Evolutionary conservation across 108 stramenopile species (phyloP).

Genomic region (Schizochytrium sp.): DNA sequence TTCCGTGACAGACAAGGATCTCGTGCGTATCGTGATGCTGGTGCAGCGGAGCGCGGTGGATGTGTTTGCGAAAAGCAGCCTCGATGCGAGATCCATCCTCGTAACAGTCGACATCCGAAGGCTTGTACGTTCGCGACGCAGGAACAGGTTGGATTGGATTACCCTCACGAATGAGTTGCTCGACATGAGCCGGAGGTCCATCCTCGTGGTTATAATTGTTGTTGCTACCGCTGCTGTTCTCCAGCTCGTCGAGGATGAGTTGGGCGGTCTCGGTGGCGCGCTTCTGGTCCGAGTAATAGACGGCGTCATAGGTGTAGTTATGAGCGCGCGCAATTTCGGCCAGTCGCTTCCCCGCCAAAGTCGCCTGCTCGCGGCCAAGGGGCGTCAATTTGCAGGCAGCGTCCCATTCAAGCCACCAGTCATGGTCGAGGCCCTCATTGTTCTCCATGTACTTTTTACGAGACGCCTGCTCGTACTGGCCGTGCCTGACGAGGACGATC

Average conservation of each 20-base stretch:
- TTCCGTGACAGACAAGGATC: slow-evolving; percentile 84
- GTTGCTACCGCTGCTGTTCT: background rate
- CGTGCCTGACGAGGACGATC: slow-evolving; percentile 14
- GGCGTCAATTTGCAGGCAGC: slow-evolving; percentile 64
- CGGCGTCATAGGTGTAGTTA: slow-evolving; percentile 9
- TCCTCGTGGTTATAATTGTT: background rate
- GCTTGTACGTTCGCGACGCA: background rate
- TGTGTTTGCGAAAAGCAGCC: slow-evolving; percentile 68
- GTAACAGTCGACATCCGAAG: background rate
- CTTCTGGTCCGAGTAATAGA: slow-evolving; percentile 58
- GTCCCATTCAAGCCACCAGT: slow-evolving; percentile 36
- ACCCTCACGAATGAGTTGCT: background rate
- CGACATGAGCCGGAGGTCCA: background rate
- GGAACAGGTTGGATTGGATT: background rate
- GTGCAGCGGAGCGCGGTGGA: slow-evolving; percentile 56
- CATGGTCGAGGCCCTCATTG: background rate
- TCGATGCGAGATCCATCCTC: slow-evolving; percentile 60
- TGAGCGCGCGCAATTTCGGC: slow-evolving; percentile 45
- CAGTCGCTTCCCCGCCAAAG: slow-evolving; percentile 64
- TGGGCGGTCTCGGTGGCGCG: slow-evolving; percentile 13
- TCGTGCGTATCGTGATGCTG: slow-evolving; percentile 67
- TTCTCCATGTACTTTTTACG: background rate
- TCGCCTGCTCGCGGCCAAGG: slow-evolving; percentile 71
- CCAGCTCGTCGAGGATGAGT: background rate
- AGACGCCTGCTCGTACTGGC: slow-evolving; percentile 9